phyloP scores from a whole-genome alignment of 805 yeast genomes.

The Vanderwaltozyma verrucispora region DNA sequence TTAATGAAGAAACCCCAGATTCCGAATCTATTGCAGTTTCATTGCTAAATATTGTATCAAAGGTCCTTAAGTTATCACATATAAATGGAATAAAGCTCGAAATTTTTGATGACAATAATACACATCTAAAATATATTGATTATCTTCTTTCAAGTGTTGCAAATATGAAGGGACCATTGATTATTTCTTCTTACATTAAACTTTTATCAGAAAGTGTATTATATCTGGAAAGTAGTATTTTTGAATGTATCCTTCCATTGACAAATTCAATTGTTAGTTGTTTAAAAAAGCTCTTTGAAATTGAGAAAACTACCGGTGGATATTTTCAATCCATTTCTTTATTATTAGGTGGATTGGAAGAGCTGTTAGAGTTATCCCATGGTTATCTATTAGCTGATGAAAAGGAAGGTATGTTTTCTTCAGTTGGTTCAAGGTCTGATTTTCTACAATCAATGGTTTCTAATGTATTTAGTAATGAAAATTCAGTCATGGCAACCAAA shows the following conservation, averaged over 20 bases:
- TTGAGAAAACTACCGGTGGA: conserved; percentile 29
- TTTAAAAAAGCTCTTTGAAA: conserved; percentile 12
- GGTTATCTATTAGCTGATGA: conserved; percentile 36
- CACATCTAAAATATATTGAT: conserved; percentile 30
- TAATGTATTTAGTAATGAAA: conserved; percentile 26
- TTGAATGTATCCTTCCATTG: conserved; percentile 44
- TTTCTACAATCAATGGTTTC: conserved; percentile 28
- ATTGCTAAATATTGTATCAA: conserved; percentile 23
- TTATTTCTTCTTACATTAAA: conserved; percentile 28
- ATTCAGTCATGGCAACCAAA: conserved; percentile 33
- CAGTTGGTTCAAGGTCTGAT: conserved; percentile 13
- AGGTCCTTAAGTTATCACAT: conserved; percentile 25
- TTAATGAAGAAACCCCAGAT: conserved; percentile 13
- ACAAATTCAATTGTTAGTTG: conserved; percentile 35
- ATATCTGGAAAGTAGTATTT: conserved; percentile 40
- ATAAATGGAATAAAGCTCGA: conserved; percentile 23
- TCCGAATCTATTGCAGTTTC: conserved; percentile 27
- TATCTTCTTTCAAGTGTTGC: conserved; percentile 43
- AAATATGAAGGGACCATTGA: conserved; percentile 32
- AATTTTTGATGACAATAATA: conserved; percentile 22
- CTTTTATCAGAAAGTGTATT: conserved; percentile 43
- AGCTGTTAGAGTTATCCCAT: conserved; percentile 49
- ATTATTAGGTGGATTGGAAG: conserved; percentile 52
- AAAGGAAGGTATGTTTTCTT: conserved; percentile 15
- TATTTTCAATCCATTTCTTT: conserved; percentile 37